Conservation (phyloP, 768 basidiomycete species). For the Thelephora ganbajun region DNA sequence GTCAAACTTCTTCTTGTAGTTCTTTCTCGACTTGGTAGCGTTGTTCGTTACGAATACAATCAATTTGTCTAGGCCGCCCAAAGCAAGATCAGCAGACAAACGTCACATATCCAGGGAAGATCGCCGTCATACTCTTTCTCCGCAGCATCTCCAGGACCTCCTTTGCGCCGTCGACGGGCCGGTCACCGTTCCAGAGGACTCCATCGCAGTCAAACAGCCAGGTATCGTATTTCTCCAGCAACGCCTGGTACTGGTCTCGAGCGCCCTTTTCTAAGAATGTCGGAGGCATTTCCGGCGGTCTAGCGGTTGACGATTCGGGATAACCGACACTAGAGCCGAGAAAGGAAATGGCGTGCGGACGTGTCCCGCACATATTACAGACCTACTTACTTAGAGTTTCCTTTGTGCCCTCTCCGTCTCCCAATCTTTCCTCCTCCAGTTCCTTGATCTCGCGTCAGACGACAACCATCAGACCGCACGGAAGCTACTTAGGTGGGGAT, state of each 20-base stretch:
- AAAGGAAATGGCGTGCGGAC: no score
- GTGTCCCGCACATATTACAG: no score
- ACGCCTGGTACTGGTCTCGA: slow-evolving; percentile 19
- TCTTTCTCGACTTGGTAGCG: slow-evolving; percentile 81
- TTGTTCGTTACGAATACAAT: slow-evolving; percentile 96
- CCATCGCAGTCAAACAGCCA: slow-evolving; percentile 97
- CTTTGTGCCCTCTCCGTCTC: no score
- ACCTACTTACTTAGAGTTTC: no score
- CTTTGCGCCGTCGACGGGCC: slow-evolving; percentile 61
- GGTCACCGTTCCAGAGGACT: slow-evolving; percentile 82
- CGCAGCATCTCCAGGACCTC: slow-evolving; percentile 66
- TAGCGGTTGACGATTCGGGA: no score
- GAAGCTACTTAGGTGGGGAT: no score
- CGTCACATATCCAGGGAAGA: slow-evolving; percentile 1
- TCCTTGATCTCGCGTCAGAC: no score
- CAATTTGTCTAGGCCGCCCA: slow-evolving; percentile 46
- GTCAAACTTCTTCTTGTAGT: slow-evolving; percentile 87
- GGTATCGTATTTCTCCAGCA: slow-evolving; percentile 64
- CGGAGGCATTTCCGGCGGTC: no score
- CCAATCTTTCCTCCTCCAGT: no score
- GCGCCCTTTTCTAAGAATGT: background rate
- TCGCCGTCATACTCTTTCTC: slow-evolving; percentile 41
- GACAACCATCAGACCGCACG: no score
- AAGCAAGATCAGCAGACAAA: slow-evolving; percentile 2
- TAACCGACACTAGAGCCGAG: no score